Evolutionary conservation across 2,329 filamentous ascomycete species (phyloP).

Genomic region (Huntiella savannae): DNA sequence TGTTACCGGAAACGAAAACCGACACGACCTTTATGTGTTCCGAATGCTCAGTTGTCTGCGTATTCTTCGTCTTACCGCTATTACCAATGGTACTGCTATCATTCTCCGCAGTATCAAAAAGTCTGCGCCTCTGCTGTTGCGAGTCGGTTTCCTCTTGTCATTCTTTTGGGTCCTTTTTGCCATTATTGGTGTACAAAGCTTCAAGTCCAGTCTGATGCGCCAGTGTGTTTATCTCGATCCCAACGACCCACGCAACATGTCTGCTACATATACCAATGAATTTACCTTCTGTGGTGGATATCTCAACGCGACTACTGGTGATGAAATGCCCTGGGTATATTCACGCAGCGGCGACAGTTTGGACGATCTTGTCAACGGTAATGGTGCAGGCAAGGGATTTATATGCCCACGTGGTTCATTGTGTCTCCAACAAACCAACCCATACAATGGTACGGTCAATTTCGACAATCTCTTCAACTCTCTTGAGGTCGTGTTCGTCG

Average conservation of each 20-base stretch:
- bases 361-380: constrained; percentile 29
- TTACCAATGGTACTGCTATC: constrained; percentile 87
- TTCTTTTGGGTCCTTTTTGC: constrained; percentile 98
- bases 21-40: constrained; percentile 67
- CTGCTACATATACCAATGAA: constrained; percentile 39
- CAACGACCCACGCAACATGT: constrained; percentile 31
- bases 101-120: constrained; percentile 92
- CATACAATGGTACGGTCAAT: constrained; percentile 68
- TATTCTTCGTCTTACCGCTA: constrained; percentile 71
- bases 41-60: constrained; percentile 92
- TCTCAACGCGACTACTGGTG: constrained; percentile 39
- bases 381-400: constrained; percentile 54
- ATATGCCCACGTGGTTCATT: constrained; percentile 69
- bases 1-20: constrained; percentile 47
- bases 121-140: constrained; percentile 73
- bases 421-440: constrained; percentile 63
- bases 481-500: constrained; percentile 83
- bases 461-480: constrained; percentile 93
- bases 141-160: constrained; percentile 81
- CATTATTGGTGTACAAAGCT: constrained; percentile 91
- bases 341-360: constrained; percentile 20
- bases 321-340: constrained; percentile 47
- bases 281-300: constrained; percentile 78
- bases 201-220: constrained; percentile 64
- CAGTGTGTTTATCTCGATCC: constrained; percentile 64